These are phyloP conservation scores for Babesia bigemina DNA, from an alignment of 169 alveolate species.

Conservation along the genomic window DNA sequence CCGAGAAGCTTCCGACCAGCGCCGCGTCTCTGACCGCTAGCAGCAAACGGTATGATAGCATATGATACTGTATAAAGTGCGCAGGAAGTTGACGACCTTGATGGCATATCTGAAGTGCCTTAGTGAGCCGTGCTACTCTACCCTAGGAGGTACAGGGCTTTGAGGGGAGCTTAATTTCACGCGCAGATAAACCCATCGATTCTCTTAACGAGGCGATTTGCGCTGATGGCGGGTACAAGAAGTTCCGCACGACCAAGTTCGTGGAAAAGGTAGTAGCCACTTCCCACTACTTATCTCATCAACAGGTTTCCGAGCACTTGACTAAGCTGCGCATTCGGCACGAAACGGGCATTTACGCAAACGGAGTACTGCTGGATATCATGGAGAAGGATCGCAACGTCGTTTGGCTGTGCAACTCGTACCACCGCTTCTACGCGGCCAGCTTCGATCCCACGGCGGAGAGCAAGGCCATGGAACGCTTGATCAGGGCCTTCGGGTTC, in stretches of 20 bases:
- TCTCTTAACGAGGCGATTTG: constrained; percentile 4
- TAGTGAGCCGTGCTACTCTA: constrained; percentile 14
- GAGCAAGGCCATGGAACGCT: constrained; percentile 58
- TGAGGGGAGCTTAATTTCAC: neutral
- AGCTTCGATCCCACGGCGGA: constrained; percentile 74
- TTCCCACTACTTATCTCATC: neutral
- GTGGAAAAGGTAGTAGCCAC: constrained; percentile 18
- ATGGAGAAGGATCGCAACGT: constrained; percentile 70
- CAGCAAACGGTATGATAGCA: neutral
- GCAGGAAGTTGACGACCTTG: constrained; percentile 10
- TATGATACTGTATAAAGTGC: neutral
- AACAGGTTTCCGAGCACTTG: constrained; percentile 71
- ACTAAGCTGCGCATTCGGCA: constrained; percentile 70
- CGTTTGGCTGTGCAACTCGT: constrained; percentile 79
- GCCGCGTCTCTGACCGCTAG: neutral
- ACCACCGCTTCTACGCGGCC: constrained; percentile 76
- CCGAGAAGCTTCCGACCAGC: neutral
- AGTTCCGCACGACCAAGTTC: constrained; percentile 47
- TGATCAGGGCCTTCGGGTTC: constrained; percentile 72
- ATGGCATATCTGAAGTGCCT: constrained; percentile 23
- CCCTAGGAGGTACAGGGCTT: neutral
- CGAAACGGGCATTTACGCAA: constrained; percentile 54
- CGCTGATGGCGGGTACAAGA: constrained; percentile 26
- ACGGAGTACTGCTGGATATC: constrained; percentile 73
- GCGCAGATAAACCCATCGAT: constrained; percentile 5